A percentile compares a stretch with the other conserved stretches of the same genome.
Conservation (phyloP, 139 green algal genomes). For the Microglena sp. region DNA sequence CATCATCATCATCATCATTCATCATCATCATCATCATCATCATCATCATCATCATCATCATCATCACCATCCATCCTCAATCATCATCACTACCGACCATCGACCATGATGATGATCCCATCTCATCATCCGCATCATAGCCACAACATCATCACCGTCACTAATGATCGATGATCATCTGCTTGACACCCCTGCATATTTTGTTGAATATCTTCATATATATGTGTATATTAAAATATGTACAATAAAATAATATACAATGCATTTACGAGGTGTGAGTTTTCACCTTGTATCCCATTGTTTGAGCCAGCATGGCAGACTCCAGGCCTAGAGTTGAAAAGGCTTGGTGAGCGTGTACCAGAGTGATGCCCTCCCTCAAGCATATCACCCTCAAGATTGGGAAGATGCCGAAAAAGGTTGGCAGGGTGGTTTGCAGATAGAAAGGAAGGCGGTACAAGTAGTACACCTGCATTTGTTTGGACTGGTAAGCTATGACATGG, state of each 20-base stretch:
- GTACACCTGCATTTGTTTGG: constrained; percentile 92
- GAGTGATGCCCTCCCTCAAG: constrained; percentile 63
- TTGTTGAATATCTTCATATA: background rate
- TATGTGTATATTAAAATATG: background rate
- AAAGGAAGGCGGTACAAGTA: constrained; percentile 72
- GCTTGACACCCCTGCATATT: background rate
- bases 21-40: too few species aligned
- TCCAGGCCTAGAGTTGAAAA: constrained; percentile 82
- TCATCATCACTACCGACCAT: too few species aligned
- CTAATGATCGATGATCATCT: too few species aligned
- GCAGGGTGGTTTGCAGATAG: constrained; percentile 56
- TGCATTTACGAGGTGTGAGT: background rate
- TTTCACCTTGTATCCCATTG: constrained; percentile 63
- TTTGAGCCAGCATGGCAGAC: constrained; percentile 66
- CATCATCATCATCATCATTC: too few species aligned
- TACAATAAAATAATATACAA: constrained; percentile 1
- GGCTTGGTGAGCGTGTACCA: constrained; percentile 82
- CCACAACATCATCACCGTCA: too few species aligned
- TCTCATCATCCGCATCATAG: too few species aligned
- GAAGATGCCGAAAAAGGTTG: constrained; percentile 55
- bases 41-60: too few species aligned
- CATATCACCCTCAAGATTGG: constrained; percentile 58
- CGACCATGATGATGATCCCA: too few species aligned
- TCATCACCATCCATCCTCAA: too few species aligned
- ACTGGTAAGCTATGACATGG: too few species aligned